Evolutionary conservation across 192 early-diverging fungal species (phyloP).

Genomic region (Rhizophagus clarus): DNA sequence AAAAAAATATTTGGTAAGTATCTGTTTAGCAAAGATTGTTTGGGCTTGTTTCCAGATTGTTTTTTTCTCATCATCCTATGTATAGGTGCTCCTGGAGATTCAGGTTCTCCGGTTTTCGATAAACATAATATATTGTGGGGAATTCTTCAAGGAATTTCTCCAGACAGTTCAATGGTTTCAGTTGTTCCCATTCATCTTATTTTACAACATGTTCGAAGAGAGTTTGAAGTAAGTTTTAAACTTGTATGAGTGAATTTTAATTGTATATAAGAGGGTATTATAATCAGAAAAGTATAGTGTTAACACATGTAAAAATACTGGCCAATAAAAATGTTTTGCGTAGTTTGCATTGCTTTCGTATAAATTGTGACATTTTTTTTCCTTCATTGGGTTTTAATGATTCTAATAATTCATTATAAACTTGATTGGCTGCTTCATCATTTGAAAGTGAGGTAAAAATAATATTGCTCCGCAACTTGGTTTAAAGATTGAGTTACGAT

Average conservation of each 20-base stretch:
- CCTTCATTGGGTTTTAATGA: neutral
- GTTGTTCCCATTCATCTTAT: slow-evolving; percentile 1
- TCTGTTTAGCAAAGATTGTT: neutral
- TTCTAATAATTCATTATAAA: slow-evolving; percentile 46
- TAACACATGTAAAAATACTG: too few species aligned
- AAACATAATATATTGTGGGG: neutral
- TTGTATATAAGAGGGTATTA: too few species aligned
- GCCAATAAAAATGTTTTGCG: too few species aligned
- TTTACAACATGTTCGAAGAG: neutral
- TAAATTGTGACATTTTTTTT: too few species aligned
- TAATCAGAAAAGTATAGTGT: too few species aligned
- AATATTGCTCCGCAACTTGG: slow-evolving; percentile 46
- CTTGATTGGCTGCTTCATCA: slow-evolving; percentile 54
- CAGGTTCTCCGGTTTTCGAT: neutral
- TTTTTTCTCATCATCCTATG: neutral
- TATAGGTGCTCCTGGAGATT: slow-evolving; percentile 3
- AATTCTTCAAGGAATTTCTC: neutral
- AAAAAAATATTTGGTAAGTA: slow-evolving; percentile 1
- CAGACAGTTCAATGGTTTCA: neutral
- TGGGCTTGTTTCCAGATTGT: neutral
- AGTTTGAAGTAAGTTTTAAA: too few species aligned
- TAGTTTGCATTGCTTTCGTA: too few species aligned
- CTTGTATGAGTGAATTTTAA: too few species aligned
- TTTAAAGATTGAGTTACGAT: slow-evolving; percentile 39
- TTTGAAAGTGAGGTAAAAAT: slow-evolving; percentile 66